Percentiles rank a stretch among this genome's conserved stretches.
phyloP scores from a whole-genome alignment of 148 eudicot genomes.

The Rhododendron griersonianum region DNA sequence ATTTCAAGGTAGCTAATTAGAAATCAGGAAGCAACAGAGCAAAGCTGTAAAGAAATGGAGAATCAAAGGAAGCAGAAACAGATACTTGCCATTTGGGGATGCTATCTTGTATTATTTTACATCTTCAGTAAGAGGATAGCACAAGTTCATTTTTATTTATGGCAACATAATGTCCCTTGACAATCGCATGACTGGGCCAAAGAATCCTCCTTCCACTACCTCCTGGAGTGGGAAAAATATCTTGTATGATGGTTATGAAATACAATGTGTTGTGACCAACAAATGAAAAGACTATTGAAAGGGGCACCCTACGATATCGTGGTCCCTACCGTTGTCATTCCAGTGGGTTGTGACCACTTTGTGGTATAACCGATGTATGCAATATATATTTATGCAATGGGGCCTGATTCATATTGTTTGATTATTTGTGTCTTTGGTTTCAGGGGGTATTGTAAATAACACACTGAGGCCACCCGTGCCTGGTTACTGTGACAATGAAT shows the following conservation, averaged over 20 bases:
- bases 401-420: background rate
- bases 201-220: background rate
- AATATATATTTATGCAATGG: background rate
- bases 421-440: slow-evolving; percentile 9
- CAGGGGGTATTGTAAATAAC: slow-evolving; percentile 57
- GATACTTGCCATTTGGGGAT: too few relatives aligned
- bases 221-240: background rate
- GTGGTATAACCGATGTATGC: background rate
- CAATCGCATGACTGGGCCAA: background rate
- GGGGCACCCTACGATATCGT: background rate
- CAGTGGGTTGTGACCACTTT: background rate
- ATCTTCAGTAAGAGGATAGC: too few relatives aligned
- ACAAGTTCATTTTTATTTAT: too few relatives aligned
- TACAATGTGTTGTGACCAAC: background rate
- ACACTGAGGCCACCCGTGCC: slow-evolving; percentile 47
- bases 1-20: too few relatives aligned
- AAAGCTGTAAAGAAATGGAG: too few relatives aligned
- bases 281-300: background rate
- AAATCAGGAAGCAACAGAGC: too few relatives aligned
- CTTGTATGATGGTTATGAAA: background rate
- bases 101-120: too few relatives aligned
- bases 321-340: background rate
- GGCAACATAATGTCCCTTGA: too few relatives aligned
- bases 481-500: slow-evolving; percentile 37
- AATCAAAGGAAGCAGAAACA: too few relatives aligned